phyloP scores from a whole-genome alignment of 345 rosid species.

The Euphorbia tirucalli region DNA sequence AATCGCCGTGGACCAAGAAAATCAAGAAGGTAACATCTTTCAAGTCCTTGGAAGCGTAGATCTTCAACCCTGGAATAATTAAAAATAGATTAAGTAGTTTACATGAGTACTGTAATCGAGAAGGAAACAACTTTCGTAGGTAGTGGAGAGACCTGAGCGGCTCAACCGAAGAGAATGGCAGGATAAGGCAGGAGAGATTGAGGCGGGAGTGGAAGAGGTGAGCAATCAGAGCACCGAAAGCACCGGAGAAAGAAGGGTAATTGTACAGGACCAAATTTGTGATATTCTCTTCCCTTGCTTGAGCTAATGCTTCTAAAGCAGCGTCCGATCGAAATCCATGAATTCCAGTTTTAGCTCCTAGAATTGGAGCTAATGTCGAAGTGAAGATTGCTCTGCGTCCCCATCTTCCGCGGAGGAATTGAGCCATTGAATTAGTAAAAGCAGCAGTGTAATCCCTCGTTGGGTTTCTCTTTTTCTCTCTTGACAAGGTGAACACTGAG shows the following conservation, averaged over 20 bases:
- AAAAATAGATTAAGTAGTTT: background rate
- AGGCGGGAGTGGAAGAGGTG: conserved; percentile 68
- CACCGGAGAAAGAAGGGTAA: conserved; percentile 89
- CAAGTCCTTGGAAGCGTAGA: conserved; percentile 45
- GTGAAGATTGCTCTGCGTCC: conserved; percentile 3
- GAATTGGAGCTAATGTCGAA: background rate
- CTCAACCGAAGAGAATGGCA: conserved; percentile 74
- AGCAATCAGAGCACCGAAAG: conserved; percentile 77
- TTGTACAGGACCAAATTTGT: conserved; percentile 64
- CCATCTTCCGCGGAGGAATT: conserved; percentile 11
- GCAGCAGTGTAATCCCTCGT: no score
- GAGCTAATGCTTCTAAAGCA: conserved; percentile 62
- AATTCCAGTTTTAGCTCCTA: conserved; percentile 18
- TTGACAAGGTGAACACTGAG: no score
- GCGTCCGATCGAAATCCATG: conserved; percentile 69
- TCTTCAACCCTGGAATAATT: conserved; percentile 47
- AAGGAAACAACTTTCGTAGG: background rate
- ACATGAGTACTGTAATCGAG: background rate
- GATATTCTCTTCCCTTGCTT: conserved; percentile 54
- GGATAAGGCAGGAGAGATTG: conserved; percentile 56
- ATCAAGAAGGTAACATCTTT: conserved; percentile 70
- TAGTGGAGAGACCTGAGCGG: conserved; percentile 45
- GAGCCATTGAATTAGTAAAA: conserved; percentile 10
- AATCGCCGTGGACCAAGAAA: conserved; percentile 60
- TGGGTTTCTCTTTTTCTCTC: no score